phyloP scores from a whole-genome alignment of 2,329 filamentous ascomycete genomes.

The Periconia sp. region DNA sequence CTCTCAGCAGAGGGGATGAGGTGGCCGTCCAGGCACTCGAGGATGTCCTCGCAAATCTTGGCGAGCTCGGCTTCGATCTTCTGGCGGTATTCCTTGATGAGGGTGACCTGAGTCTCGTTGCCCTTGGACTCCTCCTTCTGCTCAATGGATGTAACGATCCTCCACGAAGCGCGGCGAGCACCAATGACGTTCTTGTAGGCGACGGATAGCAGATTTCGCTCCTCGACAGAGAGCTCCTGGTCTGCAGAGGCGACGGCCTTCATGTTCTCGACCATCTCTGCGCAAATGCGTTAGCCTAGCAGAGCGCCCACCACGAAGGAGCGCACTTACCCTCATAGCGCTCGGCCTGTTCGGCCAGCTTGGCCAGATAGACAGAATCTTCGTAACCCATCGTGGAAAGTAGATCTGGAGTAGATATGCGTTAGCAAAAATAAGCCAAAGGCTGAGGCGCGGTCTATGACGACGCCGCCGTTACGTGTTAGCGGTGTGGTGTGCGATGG shows the following conservation, averaged over 20 bases:
- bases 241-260: constrained; percentile 91
- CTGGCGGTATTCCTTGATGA: constrained; percentile 98
- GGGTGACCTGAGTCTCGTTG: constrained; percentile 84
- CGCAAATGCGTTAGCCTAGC: constrained; percentile 23
- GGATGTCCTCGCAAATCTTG: constrained; percentile 97
- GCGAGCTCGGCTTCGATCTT: constrained; percentile 97
- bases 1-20: constrained; percentile 92
- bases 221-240: constrained; percentile 75
- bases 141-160: constrained; percentile 98
- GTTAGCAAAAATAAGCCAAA: constrained; percentile 31
- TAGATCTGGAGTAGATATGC: constrained; percentile 25
- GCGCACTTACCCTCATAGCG: constrained; percentile 86
- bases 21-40: constrained; percentile 91
- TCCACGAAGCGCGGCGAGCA: constrained; percentile 95
- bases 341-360: constrained; percentile 99
- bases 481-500: constrained; percentile 11
- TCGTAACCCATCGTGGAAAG: constrained; percentile 90
- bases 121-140: constrained; percentile 99
- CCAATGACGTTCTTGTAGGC: constrained; percentile 99
- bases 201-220: constrained; percentile 96
- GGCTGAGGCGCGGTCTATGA: constrained; percentile 18
- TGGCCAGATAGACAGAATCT: constrained; percentile 99
- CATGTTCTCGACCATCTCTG: constrained; percentile 99
- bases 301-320: no score
- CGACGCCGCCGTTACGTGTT: constrained; percentile 5